phyloP scores from a whole-genome alignment of 176 grass and related monocot genomes.

The Oryza longistaminata region DNA sequence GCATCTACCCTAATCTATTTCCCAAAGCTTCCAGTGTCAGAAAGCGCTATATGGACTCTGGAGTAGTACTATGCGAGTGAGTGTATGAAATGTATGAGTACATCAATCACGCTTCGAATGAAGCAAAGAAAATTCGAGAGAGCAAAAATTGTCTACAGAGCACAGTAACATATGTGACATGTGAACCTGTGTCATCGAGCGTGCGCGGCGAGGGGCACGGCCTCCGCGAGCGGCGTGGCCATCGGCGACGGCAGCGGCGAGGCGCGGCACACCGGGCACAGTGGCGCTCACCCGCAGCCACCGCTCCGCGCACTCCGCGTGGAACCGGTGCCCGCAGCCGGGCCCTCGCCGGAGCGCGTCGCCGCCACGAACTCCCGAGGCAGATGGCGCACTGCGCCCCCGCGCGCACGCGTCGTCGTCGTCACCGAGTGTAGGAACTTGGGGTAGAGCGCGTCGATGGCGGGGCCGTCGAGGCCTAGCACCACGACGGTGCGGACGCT shows the following conservation, averaged over 20 bases:
- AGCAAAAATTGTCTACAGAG: background rate
- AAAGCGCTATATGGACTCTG: no score
- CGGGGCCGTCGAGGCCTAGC: slow-evolving; percentile 42
- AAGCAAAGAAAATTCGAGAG: background rate
- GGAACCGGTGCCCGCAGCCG: slow-evolving; percentile 66
- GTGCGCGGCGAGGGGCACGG: background rate
- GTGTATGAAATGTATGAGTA: background rate
- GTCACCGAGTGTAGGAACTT: slow-evolving; percentile 36
- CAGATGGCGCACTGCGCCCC: slow-evolving; percentile 54
- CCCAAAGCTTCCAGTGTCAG: background rate
- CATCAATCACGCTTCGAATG: background rate
- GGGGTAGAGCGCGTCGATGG: slow-evolving; percentile 75
- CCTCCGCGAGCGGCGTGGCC: background rate
- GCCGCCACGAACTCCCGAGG: slow-evolving; percentile 55
- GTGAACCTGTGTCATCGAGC: background rate
- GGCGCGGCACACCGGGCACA: slow-evolving; percentile 74
- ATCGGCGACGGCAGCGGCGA: slow-evolving; percentile 61
- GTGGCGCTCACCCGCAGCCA: slow-evolving; percentile 79
- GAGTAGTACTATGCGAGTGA: no score
- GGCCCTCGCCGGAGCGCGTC: slow-evolving; percentile 53
- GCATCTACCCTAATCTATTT: background rate
- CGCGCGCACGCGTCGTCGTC: background rate
- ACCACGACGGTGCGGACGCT: background rate
- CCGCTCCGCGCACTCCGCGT: slow-evolving; percentile 65
- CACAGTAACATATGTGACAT: background rate